Evolutionary conservation across 352 stramenopile genomes (phyloP), one percentile per base, ranked within the genome.

Genomic region (Globisporangium splendens): DNA sequence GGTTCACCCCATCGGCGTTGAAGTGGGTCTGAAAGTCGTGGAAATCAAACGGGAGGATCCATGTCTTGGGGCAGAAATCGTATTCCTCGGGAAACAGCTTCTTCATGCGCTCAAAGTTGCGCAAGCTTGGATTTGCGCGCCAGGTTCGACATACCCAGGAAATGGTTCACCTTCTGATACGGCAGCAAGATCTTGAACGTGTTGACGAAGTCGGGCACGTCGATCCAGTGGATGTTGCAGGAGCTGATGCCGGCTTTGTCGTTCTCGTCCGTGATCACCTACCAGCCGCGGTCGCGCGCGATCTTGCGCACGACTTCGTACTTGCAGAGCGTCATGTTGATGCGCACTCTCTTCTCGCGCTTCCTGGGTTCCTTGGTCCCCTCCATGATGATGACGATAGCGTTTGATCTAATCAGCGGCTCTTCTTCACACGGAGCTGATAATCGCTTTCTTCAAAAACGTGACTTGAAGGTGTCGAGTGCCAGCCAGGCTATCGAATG

Each of bases 131-230:
- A 96, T 69, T 99, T 99, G 28, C 96, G 88, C 18, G 94, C 93
- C 14, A 99, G 68, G 56, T 96, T 90, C 17, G 80, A 94, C 94
- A 98, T 98, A 15, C 94, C 95, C 28, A 93, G 93, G 56, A 98
- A 98, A 62, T 98, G 96, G 66, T 98, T 98, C 53, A 97, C 89
- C 31, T 92, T 91, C 54, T 98, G 93, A 73, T 95, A 98, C 43
- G 89, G 89, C 68, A 95, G 68, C 24, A 98, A 66, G 17, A 77
- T 70, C 41, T 88, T 84, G 66, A 98, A 97, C 47, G 88, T 93
- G 44, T 86, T 80, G 20, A 91, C 66, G 59, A 98, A 96, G 56
- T 94, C 89, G 0, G 91, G 85, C 5, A 97, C 79, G 68, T 98
- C 96, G 57, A 98, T 93, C 96, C 96, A 98, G 67, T 98, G 93